These are phyloP conservation scores for Penicillium sp. DNA, from an alignment of 2,329 filamentous ascomycete species.

Conservation along the genomic window DNA sequence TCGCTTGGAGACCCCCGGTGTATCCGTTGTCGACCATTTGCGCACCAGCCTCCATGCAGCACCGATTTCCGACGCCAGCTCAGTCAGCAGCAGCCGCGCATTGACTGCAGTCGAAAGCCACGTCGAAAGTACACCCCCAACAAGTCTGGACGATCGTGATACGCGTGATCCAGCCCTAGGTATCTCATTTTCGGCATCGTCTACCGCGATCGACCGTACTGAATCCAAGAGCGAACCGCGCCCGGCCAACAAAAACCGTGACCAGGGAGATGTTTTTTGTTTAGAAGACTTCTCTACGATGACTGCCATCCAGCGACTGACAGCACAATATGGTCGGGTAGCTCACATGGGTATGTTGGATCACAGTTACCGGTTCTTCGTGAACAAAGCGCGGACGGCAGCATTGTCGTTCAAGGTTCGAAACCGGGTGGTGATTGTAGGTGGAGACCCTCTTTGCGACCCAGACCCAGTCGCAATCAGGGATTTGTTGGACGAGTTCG, in stretches of 20 bases:
- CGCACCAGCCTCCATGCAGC: conserved; percentile 7
- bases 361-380: conserved; percentile 42
- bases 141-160: conserved; percentile 14
- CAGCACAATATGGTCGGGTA: conserved; percentile 37
- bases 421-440: conserved; percentile 39
- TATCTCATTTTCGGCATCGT: not conserved
- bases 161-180: not conserved
- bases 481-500: conserved; percentile 37
- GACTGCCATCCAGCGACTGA: conserved; percentile 31
- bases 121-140: conserved; percentile 7
- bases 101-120: conserved; percentile 5
- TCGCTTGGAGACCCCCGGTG: not conserved
- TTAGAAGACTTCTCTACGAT: conserved; percentile 35
- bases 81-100: conserved; percentile 17
- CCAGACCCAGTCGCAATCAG: conserved; percentile 20
- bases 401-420: conserved; percentile 43
- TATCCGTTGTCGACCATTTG: conserved; percentile 20
- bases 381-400: conserved; percentile 35
- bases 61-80: conserved; percentile 12
- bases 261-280: conserved; percentile 24
- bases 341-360: conserved; percentile 49
- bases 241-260: not conserved
- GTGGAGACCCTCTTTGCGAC: conserved; percentile 42
- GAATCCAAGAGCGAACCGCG: not conserved
- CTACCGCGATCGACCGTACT: not conserved